Base-by-base conservation (phyloP, 371 early-diverging fungal species). In the Apophysomyces trapeziformis region DNA sequence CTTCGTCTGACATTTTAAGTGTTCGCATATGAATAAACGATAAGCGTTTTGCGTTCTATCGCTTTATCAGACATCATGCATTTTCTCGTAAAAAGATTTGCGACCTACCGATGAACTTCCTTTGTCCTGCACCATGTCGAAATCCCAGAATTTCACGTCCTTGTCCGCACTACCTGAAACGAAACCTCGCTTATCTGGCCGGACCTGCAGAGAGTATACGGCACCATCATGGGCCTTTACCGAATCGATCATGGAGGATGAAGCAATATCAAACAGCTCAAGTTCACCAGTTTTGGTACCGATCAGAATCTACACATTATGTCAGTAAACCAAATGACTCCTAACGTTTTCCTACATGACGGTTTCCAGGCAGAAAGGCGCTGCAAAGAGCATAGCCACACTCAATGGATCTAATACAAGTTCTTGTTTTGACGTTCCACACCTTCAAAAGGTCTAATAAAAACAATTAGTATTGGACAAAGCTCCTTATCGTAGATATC, bases 141-240 rank as follows among this genome's bases (percentile, higher is more conserved):
- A 94, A 72, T 95, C 95, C 97, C 97, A 98, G 72, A 98, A 96
- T 81, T 96, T 97, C 74, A 97, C 96, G 56, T 92, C 87, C 73
- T 96, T 95, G 78, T 98, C 99, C 4, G 92, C 95, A 67, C 93
- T 88, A 35, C 98, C 99, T 0, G 97, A 93, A 41, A 90, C 92
- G 63, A 98, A 76, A 13, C 98, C 97, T 63, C 89, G 87, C 58
- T 89, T 86, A 66, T 97, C 97, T 4, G 95, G 93, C n/a, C 89
- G 89, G 18, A 97, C 84, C 61, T 92, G 90, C 38, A 98, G 76
- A 5, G 93, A 88, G 89, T 95, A 95, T 16, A 96, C 78, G 1
- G 96, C 87, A 5, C 95, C 94, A 32, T 89, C 90, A 63, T 98
- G 99, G 11, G 96, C 99, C 44, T 91, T 86, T 65, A 95, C 89